These are phyloP conservation scores for Sisymbrium altissimum DNA, from an alignment of 345 rosid genomes.

Conservation along the genomic window DNA sequence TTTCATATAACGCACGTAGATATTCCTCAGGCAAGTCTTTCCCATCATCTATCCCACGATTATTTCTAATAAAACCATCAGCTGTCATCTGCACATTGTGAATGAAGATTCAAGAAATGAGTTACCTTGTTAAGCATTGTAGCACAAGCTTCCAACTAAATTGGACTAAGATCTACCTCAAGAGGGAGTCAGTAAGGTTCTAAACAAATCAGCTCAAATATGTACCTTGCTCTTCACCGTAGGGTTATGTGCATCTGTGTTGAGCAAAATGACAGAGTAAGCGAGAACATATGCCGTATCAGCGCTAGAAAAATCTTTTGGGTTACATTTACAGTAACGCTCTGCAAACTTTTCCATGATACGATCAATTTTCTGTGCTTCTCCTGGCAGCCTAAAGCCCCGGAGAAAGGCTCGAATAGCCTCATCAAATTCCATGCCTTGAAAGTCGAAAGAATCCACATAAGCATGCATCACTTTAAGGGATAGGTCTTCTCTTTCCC, in stretches of 20 bases:
- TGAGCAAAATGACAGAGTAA: constrained; percentile 94
- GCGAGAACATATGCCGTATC: constrained; percentile 99
- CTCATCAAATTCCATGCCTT: constrained; percentile 90
- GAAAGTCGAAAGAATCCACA: constrained; percentile 91
- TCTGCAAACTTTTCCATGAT: constrained; percentile 99
- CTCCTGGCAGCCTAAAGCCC: constrained; percentile 98
- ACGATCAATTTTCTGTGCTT: constrained; percentile 98
- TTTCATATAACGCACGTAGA: constrained; percentile 81
- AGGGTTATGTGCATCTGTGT: constrained; percentile 98
- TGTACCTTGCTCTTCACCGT: constrained; percentile 96
- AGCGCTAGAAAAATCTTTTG: constrained; percentile 88
- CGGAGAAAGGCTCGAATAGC: constrained; percentile 82
- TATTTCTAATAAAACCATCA: constrained; percentile 94
- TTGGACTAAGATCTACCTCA: constrained; percentile 20
- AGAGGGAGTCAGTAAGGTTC: neutral
- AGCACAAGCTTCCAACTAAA: constrained; percentile 22
- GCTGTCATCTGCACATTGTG: constrained; percentile 85
- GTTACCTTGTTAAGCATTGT: neutral
- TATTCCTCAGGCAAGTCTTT: constrained; percentile 93
- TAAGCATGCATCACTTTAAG: constrained; percentile 98
- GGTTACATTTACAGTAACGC: constrained; percentile 96
- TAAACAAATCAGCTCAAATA: constrained; percentile 8
- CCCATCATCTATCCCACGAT: constrained; percentile 98
- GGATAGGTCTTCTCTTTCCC: constrained; percentile 94
- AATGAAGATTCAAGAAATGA: constrained; percentile 8